Evolutionary conservation across 768 basidiomycete species (phyloP), one percentile per base, ranked within the genome.

Genomic region (Amanita polypyramis): DNA sequence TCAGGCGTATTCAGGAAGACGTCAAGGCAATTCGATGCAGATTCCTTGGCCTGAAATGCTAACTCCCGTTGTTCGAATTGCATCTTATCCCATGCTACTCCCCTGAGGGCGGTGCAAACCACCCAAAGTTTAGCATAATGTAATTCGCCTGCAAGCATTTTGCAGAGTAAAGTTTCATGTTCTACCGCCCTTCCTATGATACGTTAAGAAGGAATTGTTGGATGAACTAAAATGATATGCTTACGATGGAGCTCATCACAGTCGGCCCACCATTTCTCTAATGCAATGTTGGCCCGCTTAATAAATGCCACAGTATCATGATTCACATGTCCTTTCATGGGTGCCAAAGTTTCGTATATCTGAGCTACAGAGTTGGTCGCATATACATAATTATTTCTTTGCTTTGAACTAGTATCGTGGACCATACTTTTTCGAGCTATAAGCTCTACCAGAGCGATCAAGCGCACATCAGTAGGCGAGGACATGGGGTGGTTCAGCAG

Each of bases 81-180:
- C 84, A 96, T 90, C 65, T 92, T 93, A 59, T 96, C 92, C 93
- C 92, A 97, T 4, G 87, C 80, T 20, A 85, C 87, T 14, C 93
- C 93, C 51, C 93, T 79, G 39, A 97, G 69, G 10, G 91, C 91
- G 19, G 95, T 84, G 60, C 93, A 96, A 17, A 93, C 85, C 27
- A 95, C 77, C 93, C 93, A 96, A 4, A 97, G 72, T 62, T 95
- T 94, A 23, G 93, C 88, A 60, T 95, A 93, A 59, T 93, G 82
- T 43, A 95, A 70, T 60, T 96, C 93, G 4, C 85, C 86, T 2
- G 81, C 81, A 17, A 96, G 79, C 41, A 97, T 80, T 66, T 90
- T 93, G 42, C 91, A 79, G 29, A 92, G 73, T 10, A 96, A 70
- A 7, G 85, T 79, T 34, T 91, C 84, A 56, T 91, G 87, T 51